Percentiles rank a stretch among this genome's conserved stretches.
Conservation (phyloP, 2,329 filamentous ascomycete genomes). For the Colletotrichum trifolii region DNA sequence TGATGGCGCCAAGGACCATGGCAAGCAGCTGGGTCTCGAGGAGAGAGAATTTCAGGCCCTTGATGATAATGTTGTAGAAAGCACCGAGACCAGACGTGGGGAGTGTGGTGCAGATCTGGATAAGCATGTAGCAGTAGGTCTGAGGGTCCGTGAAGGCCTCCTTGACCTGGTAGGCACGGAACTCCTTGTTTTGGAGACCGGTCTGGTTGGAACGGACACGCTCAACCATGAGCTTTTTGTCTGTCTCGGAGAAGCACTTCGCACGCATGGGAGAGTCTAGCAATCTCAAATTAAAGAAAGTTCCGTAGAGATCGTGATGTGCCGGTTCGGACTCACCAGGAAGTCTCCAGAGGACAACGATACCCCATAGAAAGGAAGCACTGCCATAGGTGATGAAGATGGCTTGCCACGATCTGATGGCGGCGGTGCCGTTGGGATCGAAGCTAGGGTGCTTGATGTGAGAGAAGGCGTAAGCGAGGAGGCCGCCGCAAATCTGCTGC, state of each 20-base stretch:
- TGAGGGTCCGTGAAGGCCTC: conserved; percentile 19
- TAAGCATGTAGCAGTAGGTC: conserved; percentile 25
- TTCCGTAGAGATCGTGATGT: no score
- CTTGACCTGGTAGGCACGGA: conserved; percentile 28
- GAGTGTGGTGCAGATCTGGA: conserved; percentile 38
- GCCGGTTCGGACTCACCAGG: conserved; percentile 48
- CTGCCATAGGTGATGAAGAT: conserved; percentile 55
- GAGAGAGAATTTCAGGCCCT: conserved; percentile 40
- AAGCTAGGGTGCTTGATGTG: conserved; percentile 41
- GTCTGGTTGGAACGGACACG: conserved; percentile 51
- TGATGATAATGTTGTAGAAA: conserved; percentile 42
- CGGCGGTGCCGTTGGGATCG: conserved; percentile 37
- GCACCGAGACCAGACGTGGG: conserved; percentile 40
- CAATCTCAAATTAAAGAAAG: conserved; percentile 39
- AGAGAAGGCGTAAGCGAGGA: conserved; percentile 51
- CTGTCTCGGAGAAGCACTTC: conserved; percentile 42
- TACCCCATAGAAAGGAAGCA: conserved; percentile 47
- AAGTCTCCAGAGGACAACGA: conserved; percentile 52
- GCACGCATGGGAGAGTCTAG: conserved; percentile 45
- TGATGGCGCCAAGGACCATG: conserved; percentile 38
- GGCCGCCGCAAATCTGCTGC: conserved; percentile 51
- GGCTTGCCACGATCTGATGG: conserved; percentile 52
- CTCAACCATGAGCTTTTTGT: conserved; percentile 51
- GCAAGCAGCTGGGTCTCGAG: conserved; percentile 42
- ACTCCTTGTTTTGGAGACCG: conserved; percentile 33